Percentiles rank a stretch among this genome's conserved stretches.
These are phyloP conservation scores for Trypanosoma vivax DNA, from an alignment of 208 protist genomes.

Conservation along the genomic window DNA sequence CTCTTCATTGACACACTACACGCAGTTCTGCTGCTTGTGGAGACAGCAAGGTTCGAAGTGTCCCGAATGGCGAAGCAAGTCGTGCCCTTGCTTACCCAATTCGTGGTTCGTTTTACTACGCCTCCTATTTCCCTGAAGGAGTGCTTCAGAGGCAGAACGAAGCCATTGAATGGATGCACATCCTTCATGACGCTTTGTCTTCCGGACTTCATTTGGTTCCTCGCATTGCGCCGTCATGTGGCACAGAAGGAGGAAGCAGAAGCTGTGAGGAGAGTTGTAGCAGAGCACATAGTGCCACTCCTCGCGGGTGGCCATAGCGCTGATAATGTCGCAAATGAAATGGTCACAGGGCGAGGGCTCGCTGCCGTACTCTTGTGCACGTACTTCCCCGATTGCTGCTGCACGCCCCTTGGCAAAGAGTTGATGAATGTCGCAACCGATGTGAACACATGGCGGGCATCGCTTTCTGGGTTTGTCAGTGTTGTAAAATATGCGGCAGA, in stretches of 20 bases:
- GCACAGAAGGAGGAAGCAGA: conserved; percentile 12
- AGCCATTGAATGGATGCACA: conserved; percentile 6
- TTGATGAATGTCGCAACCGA: conserved; percentile 4
- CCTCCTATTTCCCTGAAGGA: conserved; percentile 28
- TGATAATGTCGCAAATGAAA: not conserved
- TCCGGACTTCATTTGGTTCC: conserved; percentile 15
- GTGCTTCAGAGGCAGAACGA: not conserved
- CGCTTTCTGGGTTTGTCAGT: conserved; percentile 3
- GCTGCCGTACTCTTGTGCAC: conserved; percentile 5
- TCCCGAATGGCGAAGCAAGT: conserved; percentile 60
- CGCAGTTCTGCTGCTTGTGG: conserved; percentile 11
- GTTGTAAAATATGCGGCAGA: conserved; percentile 14
- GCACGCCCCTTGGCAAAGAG: not conserved
- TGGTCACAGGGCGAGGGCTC: conserved; percentile 12
- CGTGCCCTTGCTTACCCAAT: conserved; percentile 63
- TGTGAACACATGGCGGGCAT: conserved; percentile 1
- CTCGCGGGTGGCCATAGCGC: conserved; percentile 5
- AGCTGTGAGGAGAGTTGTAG: conserved; percentile 13
- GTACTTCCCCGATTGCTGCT: conserved; percentile 16
- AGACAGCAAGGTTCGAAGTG: conserved; percentile 52
- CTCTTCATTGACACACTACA: conserved; percentile 10
- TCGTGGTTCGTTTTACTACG: conserved; percentile 36
- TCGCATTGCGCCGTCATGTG: conserved; percentile 8
- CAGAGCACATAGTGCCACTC: conserved; percentile 17
- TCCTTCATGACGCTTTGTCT: conserved; percentile 11